Evolutionary conservation across 2,329 filamentous ascomycete genomes (phyloP).

Genomic region (Trichoderma atroviride): DNA sequence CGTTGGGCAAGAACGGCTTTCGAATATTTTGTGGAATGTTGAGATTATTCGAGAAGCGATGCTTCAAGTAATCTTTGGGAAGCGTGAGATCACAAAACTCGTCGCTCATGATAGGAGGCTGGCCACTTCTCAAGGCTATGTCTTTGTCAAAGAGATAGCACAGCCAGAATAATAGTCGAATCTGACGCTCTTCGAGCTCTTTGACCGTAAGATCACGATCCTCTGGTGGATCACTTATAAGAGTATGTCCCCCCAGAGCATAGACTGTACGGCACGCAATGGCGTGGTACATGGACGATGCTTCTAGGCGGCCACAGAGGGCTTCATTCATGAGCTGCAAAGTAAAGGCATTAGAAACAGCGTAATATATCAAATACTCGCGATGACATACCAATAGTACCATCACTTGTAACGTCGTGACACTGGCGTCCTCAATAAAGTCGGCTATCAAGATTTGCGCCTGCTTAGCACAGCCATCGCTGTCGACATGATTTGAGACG

Average conservation of each 20-base stretch:
- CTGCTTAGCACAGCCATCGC: slow-evolving; percentile 45
- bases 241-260: slow-evolving; percentile 50
- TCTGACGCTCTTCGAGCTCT: slow-evolving; percentile 39
- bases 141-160: slow-evolving; percentile 60
- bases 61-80: slow-evolving; percentile 41
- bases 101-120: slow-evolving; percentile 54
- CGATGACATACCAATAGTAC: slow-evolving; percentile 51
- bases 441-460: slow-evolving; percentile 48
- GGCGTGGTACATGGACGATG: slow-evolving; percentile 48
- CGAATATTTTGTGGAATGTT: slow-evolving; percentile 24
- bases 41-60: slow-evolving; percentile 28
- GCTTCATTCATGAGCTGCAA: slow-evolving; percentile 47
- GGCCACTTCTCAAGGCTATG: slow-evolving; percentile 55
- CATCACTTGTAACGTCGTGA: slow-evolving; percentile 49
- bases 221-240: slow-evolving; percentile 27
- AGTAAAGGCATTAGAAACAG: background rate
- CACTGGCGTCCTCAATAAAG: slow-evolving; percentile 46
- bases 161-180: slow-evolving; percentile 56
- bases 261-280: slow-evolving; percentile 52
- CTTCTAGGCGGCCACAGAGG: slow-evolving; percentile 50
- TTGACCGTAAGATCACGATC: slow-evolving; percentile 27
- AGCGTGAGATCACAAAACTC: slow-evolving; percentile 57
- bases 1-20: slow-evolving; percentile 46
- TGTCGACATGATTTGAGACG: slow-evolving; percentile 38
- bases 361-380: background rate